Evolutionary conservation across 306 rosid species (phyloP).

Genomic region (Glycyrrhiza uralensis): DNA sequence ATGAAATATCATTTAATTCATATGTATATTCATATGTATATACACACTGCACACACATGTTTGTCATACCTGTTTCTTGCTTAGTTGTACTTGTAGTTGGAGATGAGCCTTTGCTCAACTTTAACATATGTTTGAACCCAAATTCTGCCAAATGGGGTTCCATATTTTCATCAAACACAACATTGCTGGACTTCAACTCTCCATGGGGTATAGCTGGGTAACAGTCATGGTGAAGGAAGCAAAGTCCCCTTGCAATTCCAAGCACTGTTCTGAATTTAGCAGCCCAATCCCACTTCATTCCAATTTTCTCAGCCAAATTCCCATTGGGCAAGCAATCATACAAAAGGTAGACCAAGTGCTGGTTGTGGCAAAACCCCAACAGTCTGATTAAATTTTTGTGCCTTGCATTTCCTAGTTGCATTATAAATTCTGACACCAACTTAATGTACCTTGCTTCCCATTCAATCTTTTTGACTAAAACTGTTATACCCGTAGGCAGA

Average conservation of each 20-base stretch:
- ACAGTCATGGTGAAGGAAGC: constrained; percentile 90
- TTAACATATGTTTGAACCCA: constrained; percentile 62
- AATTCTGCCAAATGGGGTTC: constrained; percentile 83
- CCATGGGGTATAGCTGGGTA: constrained; percentile 85
- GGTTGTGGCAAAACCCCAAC: constrained; percentile 75
- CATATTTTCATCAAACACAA: constrained; percentile 87
- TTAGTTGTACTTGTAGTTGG: constrained; percentile 34
- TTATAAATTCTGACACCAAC: constrained; percentile 49
- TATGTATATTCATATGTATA: neutral
- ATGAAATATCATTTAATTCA: neutral
- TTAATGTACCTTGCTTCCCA: constrained; percentile 53
- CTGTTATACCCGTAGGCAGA: constrained; percentile 91
- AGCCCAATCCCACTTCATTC: constrained; percentile 62
- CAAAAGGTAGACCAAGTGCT: constrained; percentile 67
- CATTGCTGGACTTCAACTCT: constrained; percentile 68
- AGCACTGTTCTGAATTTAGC: constrained; percentile 60
- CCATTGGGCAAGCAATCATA: constrained; percentile 82
- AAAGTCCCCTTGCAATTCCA: constrained; percentile 73
- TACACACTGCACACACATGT: neutral
- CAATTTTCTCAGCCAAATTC: constrained; percentile 68
- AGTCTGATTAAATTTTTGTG: constrained; percentile 64
- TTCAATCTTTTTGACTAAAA: constrained; percentile 71
- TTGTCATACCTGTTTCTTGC: constrained; percentile 65
- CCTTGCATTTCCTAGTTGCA: constrained; percentile 65
- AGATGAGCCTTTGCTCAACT: constrained; percentile 46